Conservation (phyloP, 352 stramenopile genomes). For the Phytopythium oedochilum region DNA sequence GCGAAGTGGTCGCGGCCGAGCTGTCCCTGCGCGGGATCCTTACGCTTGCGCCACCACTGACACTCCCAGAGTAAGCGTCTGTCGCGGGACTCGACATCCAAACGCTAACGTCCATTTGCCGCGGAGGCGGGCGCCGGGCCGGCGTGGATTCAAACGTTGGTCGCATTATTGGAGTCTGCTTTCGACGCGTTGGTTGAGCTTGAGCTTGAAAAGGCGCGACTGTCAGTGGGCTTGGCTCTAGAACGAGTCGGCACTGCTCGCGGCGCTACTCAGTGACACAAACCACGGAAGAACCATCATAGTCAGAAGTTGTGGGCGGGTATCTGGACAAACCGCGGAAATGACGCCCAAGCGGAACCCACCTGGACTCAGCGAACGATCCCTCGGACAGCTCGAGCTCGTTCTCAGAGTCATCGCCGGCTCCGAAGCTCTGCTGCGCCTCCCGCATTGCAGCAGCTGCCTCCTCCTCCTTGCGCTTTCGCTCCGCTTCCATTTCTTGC, state of each 20-base stretch:
- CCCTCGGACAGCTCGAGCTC: slow-evolving; percentile 52
- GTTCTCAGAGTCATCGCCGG: slow-evolving; percentile 33
- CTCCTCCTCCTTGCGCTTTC: slow-evolving; percentile 27
- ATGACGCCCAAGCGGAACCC: slow-evolving; percentile 5
- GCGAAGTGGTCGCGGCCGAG: neutral
- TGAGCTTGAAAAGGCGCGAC: slow-evolving; percentile 6
- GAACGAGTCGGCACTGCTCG: slow-evolving; percentile 53
- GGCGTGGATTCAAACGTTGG: slow-evolving; percentile 20
- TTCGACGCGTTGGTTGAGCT: neutral
- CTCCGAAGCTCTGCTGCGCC: slow-evolving; percentile 1
- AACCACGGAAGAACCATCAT: slow-evolving; percentile 1
- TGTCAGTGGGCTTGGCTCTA: slow-evolving; percentile 17
- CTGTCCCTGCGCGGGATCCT: neutral
- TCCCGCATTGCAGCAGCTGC: slow-evolving; percentile 13
- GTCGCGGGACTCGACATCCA: slow-evolving; percentile 14
- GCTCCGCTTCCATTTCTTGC: slow-evolving; percentile 31
- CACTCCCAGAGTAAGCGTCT: neutral
- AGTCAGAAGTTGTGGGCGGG: neutral
- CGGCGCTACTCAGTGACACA: slow-evolving; percentile 21
- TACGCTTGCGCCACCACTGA: neutral
- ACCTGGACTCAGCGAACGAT: slow-evolving; percentile 72
- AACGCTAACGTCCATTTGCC: slow-evolving; percentile 42
- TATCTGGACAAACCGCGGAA: neutral
- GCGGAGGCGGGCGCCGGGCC: slow-evolving; percentile 34
- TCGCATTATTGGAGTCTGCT: neutral